Evolutionary conservation across 1,139 yeast genomes (phyloP), one percentile per base, ranked within the genome.

Genomic region (Hanseniaspora uvarum): DNA sequence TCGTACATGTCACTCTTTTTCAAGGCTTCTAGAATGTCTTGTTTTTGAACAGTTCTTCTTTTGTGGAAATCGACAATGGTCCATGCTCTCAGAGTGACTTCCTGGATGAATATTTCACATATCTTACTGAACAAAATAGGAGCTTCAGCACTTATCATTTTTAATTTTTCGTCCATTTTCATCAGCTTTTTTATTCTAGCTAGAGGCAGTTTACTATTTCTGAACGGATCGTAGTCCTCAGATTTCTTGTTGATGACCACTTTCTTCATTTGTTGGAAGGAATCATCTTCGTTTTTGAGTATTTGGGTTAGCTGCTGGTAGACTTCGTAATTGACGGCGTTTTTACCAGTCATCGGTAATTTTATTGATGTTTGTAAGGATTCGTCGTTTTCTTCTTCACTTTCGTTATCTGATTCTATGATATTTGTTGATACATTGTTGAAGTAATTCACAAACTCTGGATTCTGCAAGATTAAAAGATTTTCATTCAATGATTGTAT

Each of bases 71-170:
- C 97, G 1, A 97, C 96, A 62, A 89, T 96, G 58, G 92, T 87
- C 98, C 98, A 92, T 3, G 98, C 97, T 57, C 98, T 75, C 96
- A 92, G 88, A 12, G 98, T 89, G 56, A 92, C 74, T 68, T 92
- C 98, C 0, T 97, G 89, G 59, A 92, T 92, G 68, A 92, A 92
- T 44, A 92, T 83, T 66, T 92, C 98, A 69, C 98, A 92, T 1
- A 97, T 97, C 68, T 92, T 92, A 49, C 98, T 97, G 72, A 92
- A 92, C 58, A 92, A 70, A 38, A 92, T 88, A 1, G 98, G 98
- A 0, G 97, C 97, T 70, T 92, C 98, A 1, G 98, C 97, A 60
- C 94, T 81, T 57, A 92, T 92, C 98, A 92, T 92, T 60, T 89
- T 78, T 52, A 92, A 97, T 60, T 89, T 97, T 65, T 88, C 96